phyloP scores from a whole-genome alignment of 2,329 filamentous ascomycete species.

The Talaromyces albobiverticillius region DNA sequence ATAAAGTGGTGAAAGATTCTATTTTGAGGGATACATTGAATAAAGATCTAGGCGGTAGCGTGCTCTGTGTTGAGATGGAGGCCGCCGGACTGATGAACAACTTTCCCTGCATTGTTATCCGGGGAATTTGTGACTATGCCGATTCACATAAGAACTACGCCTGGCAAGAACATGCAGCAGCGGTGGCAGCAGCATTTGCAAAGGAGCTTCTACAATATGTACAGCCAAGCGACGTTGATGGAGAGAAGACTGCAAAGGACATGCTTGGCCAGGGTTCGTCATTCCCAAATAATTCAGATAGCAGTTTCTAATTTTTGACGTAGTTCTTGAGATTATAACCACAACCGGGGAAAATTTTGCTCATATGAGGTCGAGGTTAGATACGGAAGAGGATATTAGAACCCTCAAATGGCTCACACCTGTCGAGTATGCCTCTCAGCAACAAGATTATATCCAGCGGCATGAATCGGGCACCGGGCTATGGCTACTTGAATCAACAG shows the following conservation, averaged over 20 bases:
- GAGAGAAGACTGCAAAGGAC: background rate
- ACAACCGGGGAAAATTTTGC: too few relatives aligned
- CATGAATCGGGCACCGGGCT: background rate
- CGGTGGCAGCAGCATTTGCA: constrained; percentile 13
- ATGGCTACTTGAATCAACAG: background rate
- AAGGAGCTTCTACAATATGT: constrained; percentile 8
- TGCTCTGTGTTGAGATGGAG: constrained; percentile 16
- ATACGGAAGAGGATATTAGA: too few relatives aligned
- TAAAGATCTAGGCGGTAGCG: background rate
- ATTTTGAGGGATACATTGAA: background rate
- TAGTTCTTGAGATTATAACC: too few relatives aligned
- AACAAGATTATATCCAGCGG: background rate
- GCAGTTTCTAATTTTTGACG: too few relatives aligned
- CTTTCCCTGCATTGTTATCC: constrained; percentile 15
- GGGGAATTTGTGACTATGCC: constrained; percentile 18
- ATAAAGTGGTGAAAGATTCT: constrained; percentile 11
- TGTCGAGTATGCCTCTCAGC: background rate
- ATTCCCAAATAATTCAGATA: too few relatives aligned
- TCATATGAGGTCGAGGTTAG: too few relatives aligned
- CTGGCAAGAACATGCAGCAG: constrained; percentile 17
- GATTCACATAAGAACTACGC: constrained; percentile 17
- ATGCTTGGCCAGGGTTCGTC: too few relatives aligned
- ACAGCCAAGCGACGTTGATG: background rate
- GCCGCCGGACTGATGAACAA: constrained; percentile 14
- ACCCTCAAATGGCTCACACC: background rate